Evolutionary conservation across 2,329 filamentous ascomycete genomes (phyloP).

Genomic region (Pseudogymnoascus destructans): DNA sequence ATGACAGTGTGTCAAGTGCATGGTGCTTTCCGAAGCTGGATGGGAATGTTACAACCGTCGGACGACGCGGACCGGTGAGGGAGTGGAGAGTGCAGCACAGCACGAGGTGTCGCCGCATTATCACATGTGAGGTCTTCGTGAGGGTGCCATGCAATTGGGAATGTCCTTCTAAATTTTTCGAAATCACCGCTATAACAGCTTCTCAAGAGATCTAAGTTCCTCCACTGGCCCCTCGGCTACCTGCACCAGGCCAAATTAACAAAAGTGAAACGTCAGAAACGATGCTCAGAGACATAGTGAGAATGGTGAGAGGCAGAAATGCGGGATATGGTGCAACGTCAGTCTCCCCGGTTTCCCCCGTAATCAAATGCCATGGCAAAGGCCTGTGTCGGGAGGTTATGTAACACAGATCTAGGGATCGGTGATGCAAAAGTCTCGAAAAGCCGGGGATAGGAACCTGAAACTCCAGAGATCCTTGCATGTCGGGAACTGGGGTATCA

Average conservation of each 20-base stretch:
- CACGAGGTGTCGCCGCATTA: not conserved
- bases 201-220: not conserved
- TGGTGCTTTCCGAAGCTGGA: not conserved
- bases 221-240: not conserved
- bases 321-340: not conserved
- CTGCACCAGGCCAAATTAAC: not conserved
- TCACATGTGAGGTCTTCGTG: not conserved
- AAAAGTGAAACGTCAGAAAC: not conserved
- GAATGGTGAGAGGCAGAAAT: not conserved
- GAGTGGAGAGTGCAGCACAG: not conserved
- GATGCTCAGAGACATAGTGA: not conserved
- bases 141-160: not conserved
- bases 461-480: not conserved
- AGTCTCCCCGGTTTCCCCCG: not conserved
- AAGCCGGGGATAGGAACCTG: not conserved
- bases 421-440: not conserved
- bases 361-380: not conserved
- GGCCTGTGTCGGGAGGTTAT: not conserved
- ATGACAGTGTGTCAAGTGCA: not conserved
- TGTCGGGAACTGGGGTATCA: not conserved
- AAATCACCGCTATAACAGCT: not conserved
- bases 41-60: not conserved
- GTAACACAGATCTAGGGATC: slow-evolving; percentile 7
- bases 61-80: not conserved
- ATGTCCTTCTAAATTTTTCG: not conserved